These are phyloP conservation scores for Amphibolis antarctica DNA, from an alignment of 106 monocot genomes.

Conservation along the genomic window DNA sequence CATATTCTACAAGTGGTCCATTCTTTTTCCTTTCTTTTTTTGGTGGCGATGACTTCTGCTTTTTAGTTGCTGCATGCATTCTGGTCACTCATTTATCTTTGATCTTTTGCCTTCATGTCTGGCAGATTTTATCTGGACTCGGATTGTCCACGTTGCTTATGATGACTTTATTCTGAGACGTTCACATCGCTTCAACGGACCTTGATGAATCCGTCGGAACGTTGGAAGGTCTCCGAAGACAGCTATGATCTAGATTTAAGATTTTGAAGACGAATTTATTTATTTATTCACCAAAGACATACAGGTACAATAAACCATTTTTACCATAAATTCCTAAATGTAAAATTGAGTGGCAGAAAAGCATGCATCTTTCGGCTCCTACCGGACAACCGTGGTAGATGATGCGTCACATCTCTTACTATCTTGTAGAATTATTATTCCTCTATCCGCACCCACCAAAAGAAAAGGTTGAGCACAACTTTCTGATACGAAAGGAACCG, in stretches of 20 bases:
- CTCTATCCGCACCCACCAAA: neutral
- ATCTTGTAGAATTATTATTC: neutral
- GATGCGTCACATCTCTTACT: neutral
- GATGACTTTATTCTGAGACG: neutral
- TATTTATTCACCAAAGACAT: neutral
- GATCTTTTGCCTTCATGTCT: neutral
- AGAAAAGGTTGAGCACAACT: neutral
- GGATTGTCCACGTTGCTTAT: neutral
- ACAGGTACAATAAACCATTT: neutral
- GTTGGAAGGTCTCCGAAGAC: neutral
- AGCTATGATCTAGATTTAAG: neutral
- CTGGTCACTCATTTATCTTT: neutral
- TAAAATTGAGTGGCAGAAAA: too few relatives aligned
- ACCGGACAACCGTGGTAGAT: too few relatives aligned
- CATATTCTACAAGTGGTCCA: too few relatives aligned
- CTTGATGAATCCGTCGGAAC: neutral
- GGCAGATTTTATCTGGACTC: slow-evolving; percentile 14
- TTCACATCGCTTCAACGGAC: neutral
- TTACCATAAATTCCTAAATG: neutral
- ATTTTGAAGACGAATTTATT: too few relatives aligned
- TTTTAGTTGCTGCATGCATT: too few relatives aligned
- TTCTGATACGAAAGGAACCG: neutral
- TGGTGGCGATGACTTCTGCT: too few relatives aligned
- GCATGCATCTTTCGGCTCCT: too few relatives aligned
- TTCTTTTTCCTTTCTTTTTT: too few relatives aligned